A percentile compares a stretch with the other conserved stretches of the same genome.
Conservation (phyloP, 176 grass and related monocot species). For the Eragrostis nindensis region DNA sequence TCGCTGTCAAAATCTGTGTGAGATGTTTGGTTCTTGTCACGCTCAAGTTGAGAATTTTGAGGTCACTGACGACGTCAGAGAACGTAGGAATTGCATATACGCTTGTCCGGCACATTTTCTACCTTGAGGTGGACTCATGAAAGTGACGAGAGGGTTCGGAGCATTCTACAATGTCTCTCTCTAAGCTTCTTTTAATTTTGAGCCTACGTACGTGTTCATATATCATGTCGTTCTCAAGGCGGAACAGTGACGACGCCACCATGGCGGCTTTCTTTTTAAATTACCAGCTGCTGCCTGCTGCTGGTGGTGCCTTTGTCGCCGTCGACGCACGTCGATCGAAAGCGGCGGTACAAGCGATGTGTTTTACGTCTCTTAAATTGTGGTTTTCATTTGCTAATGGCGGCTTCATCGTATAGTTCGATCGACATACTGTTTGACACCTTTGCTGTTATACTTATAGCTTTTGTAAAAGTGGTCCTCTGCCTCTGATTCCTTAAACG, state of each 20-base stretch:
- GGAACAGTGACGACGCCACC: neutral
- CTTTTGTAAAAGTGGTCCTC: no score
- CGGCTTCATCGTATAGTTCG: no score
- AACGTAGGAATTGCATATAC: conserved; percentile 11
- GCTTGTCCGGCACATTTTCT: neutral
- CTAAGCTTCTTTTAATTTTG: no score
- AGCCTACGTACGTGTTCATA: no score
- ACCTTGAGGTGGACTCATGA: neutral
- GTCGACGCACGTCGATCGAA: conserved; percentile 48
- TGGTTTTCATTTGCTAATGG: neutral
- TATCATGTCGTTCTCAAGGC: neutral
- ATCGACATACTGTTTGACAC: no score
- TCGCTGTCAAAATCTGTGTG: neutral
- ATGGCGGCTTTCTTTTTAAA: neutral
- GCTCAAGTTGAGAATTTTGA: neutral
- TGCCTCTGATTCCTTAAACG: no score
- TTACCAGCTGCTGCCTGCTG: neutral
- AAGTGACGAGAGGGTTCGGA: neutral
- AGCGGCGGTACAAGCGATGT: neutral
- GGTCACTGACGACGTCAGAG: neutral
- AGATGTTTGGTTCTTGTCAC: conserved; percentile 28
- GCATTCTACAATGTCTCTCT: neutral
- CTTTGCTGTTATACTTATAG: no score
- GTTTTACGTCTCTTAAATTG: conserved; percentile 32
- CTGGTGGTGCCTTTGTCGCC: conserved; percentile 33